phyloP scores from a whole-genome alignment of 306 rosid genomes.

The Cucurbita maxima region DNA sequence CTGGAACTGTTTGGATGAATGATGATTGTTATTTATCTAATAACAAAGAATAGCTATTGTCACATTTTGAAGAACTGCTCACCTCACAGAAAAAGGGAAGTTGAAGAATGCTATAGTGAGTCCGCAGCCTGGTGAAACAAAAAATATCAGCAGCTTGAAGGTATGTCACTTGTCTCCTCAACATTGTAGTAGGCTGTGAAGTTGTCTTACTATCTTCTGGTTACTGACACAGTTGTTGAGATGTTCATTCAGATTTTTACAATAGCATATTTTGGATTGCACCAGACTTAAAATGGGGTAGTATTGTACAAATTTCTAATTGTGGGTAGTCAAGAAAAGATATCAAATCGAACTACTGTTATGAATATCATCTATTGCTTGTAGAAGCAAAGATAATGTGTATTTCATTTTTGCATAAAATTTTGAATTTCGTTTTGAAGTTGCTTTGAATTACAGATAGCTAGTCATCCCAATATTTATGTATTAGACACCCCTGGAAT shows the following conservation, averaged over 20 bases:
- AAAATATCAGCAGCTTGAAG: constrained; percentile 76
- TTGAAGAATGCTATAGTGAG: constrained; percentile 63
- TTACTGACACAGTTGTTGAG: neutral
- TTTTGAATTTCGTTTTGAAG: neutral
- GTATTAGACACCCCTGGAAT: constrained; percentile 81
- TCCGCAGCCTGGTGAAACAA: constrained; percentile 73
- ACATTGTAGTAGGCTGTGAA: neutral
- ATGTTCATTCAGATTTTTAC: neutral
- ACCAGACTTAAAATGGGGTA: neutral
- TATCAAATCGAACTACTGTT: neutral
- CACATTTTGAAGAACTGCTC: constrained; percentile 1
- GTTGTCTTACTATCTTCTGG: neutral
- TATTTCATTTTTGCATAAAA: neutral
- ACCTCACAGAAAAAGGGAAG: constrained; percentile 67
- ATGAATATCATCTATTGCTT: neutral
- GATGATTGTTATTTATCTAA: neutral
- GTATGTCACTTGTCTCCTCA: constrained; percentile 18
- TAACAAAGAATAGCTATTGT: neutral
- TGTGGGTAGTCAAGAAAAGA: neutral
- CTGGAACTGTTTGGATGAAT: neutral
- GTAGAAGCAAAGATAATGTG: neutral
- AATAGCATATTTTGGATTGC: neutral
- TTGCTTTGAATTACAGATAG: constrained; percentile 38
- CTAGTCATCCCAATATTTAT: constrained; percentile 82
- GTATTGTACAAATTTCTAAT: neutral